Percentiles rank a stretch among this genome's conserved stretches.
phyloP scores from a whole-genome alignment of 75 land plant species.

The Adiantum capillusveneris region DNA sequence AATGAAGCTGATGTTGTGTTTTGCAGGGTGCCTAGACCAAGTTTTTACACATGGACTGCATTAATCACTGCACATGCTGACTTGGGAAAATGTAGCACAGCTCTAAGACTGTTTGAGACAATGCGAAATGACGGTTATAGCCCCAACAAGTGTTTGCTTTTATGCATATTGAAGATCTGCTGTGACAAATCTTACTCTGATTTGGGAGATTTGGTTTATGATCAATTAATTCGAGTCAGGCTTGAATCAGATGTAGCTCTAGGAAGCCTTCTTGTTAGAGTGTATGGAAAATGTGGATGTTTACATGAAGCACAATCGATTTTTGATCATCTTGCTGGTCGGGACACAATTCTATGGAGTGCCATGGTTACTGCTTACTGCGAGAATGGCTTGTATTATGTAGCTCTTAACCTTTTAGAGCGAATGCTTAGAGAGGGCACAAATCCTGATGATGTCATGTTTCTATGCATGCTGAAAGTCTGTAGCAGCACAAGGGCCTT shows the following conservation, averaged over 20 bases:
- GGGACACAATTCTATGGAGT: background rate
- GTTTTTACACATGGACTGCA: conserved; percentile 4
- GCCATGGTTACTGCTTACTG: background rate
- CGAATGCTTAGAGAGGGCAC: background rate
- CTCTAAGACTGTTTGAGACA: background rate
- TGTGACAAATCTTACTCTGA: background rate
- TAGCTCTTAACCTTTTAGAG: background rate
- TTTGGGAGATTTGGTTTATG: background rate
- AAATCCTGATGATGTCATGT: conserved; percentile 8
- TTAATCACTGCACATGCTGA: conserved; percentile 5
- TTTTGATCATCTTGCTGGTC: background rate
- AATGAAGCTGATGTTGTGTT: conserved; percentile 1
- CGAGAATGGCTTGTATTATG: background rate
- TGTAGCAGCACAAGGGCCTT: conserved; percentile 2
- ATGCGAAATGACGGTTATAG: background rate
- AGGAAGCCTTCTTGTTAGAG: background rate
- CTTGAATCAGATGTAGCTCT: background rate
- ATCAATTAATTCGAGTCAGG: background rate
- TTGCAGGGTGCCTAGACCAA: background rate
- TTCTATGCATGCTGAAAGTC: conserved; percentile 8
- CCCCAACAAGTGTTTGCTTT: background rate
- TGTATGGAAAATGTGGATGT: background rate
- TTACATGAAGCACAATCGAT: background rate
- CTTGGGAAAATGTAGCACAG: background rate
- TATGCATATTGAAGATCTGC: background rate